A percentile compares a stretch with the other conserved stretches of the same genome.
These are phyloP conservation scores for Mucor sp. DNA, from an alignment of 371 early-diverging fungal genomes.

Conservation along the genomic window DNA sequence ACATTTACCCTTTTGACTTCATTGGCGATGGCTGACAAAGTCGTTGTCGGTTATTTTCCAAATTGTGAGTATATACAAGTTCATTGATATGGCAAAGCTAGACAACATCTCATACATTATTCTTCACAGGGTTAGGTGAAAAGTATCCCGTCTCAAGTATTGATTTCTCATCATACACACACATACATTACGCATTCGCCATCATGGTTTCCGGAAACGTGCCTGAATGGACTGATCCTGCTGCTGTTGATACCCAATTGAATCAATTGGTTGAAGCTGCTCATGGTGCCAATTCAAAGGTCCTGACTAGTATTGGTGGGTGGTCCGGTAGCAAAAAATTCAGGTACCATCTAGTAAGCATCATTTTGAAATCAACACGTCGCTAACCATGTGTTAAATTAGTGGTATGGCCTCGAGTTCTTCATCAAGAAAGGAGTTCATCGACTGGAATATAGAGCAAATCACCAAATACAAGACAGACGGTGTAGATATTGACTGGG, in stretches of 20 bases:
- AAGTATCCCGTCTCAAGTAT: conserved; percentile 19
- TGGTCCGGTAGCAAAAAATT: conserved; percentile 73
- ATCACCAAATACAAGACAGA: conserved; percentile 33
- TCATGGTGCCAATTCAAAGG: conserved; percentile 49
- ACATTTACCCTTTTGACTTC: neutral
- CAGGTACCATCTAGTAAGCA: conserved; percentile 33
- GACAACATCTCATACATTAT: neutral
- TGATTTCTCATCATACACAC: conserved; percentile 46
- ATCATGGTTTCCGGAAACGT: conserved; percentile 26
- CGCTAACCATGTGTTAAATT: neutral
- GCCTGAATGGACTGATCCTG: conserved; percentile 38
- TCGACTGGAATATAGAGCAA: conserved; percentile 40
- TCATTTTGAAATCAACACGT: neutral
- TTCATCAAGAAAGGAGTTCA: conserved; percentile 41
- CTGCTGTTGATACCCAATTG: conserved; percentile 21
- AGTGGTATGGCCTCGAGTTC: conserved; percentile 42
- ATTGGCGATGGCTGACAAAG: conserved; percentile 4
- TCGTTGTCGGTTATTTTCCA: conserved; percentile 41
- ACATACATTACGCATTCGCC: conserved; percentile 62
- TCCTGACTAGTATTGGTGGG: conserved; percentile 66
- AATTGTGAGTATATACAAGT: conserved; percentile 28
- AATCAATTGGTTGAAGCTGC: conserved; percentile 47
- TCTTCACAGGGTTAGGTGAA: conserved; percentile 31
- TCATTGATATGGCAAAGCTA: neutral
- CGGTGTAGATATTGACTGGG: conserved; percentile 59